phyloP scores from a whole-genome alignment of 495 filamentous ascomycete species.

The Eremomyces bilateralis region DNA sequence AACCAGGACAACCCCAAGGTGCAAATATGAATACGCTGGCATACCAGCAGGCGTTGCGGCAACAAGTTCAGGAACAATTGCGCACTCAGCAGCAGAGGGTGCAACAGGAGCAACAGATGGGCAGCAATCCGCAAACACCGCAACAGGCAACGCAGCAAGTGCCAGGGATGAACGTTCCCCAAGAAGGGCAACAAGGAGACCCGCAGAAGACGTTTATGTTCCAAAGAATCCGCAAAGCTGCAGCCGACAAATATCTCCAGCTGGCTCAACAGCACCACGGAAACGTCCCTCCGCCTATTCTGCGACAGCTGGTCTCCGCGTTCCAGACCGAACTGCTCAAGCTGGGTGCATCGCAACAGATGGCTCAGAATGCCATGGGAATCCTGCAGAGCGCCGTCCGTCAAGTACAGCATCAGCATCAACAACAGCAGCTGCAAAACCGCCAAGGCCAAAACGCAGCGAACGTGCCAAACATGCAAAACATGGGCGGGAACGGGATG shows the following conservation, averaged over 20 bases:
- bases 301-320: no score
- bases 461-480: not conserved
- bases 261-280: no score
- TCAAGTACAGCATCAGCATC: no score
- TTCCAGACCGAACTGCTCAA: no score
- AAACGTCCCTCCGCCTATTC: no score
- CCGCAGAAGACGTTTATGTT: not conserved
- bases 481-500: not conserved
- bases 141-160: slow-evolving; percentile 1
- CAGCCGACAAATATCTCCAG: not conserved
- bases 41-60: not conserved
- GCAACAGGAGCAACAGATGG: slow-evolving; percentile 1
- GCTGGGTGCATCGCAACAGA: no score
- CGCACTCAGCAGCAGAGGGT: not conserved
- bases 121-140: not conserved
- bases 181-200: not conserved
- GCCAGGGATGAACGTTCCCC: not conserved
- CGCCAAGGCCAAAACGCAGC: not conserved
- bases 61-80: not conserved
- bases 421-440: no score
- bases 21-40: not conserved
- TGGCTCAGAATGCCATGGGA: no score
- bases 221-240: not conserved
- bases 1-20: not conserved
- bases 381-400: no score